Base-by-base conservation (phyloP, 1,284 basidiomycete species). In the Xerocomus minutiporus region DNA sequence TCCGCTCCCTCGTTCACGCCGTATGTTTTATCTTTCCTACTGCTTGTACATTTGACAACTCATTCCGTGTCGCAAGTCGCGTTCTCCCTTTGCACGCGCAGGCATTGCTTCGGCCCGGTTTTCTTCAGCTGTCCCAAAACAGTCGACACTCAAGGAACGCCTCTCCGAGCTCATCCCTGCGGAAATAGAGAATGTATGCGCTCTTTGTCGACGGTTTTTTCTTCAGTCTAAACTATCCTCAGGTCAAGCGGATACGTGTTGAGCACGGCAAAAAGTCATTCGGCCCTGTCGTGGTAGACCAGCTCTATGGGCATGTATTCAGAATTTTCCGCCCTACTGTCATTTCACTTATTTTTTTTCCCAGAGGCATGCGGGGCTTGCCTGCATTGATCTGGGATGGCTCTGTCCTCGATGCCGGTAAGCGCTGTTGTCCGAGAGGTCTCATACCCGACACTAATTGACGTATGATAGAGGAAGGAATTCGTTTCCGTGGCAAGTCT, bases 341-440 rank as follows among this genome's bases (percentile, higher is more conserved):
- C 8, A 1, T 53, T 52, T 49, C 55, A 59, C 40, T 26, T 12
- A 15, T 12, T 29, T 36, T 36, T 8, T 69, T 57, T 70, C 48
- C n/a, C 23, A 93, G 93, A 69, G 93, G 94, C 62, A 97, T 96
- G 94, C 82, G 93, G 65, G 93, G 93, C 66, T 79, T 90, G 44
- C 87, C 88, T 52, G 84, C 85, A 38, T 78, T 97, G 62, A 90
- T 97, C 64, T 97, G 93, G 93, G 93, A 97, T 65, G 93, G 88
- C 56, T 97, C 94, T 56, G 94, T 97, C 57, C 85, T 97, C 61
- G 94, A 97, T 70, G 81, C 93, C 56, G 85, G 87, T 86, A 51
- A 47, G 50, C 57, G 42, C 46, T 31, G 23, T 23, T 25, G 13
- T 48, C 36, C 29, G 38, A 26, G 34, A 56, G 25, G n/a, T 12